Base-by-base conservation (phyloP, 148 eudicot genomes). In the Euryodendron excelsum region DNA sequence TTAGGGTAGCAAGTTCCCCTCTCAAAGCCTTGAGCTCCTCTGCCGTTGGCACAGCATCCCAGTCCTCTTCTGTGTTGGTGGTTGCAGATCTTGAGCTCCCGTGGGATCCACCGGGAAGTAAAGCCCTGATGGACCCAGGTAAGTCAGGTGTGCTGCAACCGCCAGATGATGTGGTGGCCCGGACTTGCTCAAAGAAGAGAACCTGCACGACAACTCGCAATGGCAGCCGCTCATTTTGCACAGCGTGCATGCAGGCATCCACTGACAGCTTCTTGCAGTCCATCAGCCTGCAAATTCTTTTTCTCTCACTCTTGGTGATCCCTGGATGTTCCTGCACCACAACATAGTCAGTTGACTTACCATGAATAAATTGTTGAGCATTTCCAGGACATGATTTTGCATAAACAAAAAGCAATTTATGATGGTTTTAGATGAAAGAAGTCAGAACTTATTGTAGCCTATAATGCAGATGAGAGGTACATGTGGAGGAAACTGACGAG, bases 141-240 rank as follows among this genome's bases (percentile, higher is more conserved):
- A 86, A 45, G 69, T 93, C 90, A 0, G 93, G 88, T 0, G 93
- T 87, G 71, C 75, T 73, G 71, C 84, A 74, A 30, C 88, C 86
- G 0, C 86, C 79, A 25, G 84, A 85, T 14, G 90, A 60, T 36
- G 86, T 50, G 45, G 85, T 74, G 5, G 91, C 84, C 31, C 93
- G 78, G 56, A 87, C 85, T 64, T 96, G 99, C 84, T 96, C 98
- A 37, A 92, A 93, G 89, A 90, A 96, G 76, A 96, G 93, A 47
- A 96, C 87, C 76, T 94, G 96, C 23, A 94, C 91, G 0, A 87
- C 92, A 9, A 93, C 93, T 15, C 96, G 88, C 58, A 94, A 50
- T 0, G 97, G 98, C n/a, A 94, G 92, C 12, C 96, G 91, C 73
- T 94, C 98, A 10, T 94, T 94, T 63, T 94, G 98, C 10, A 91